Percentiles rank a stretch among this genome's conserved stretches.
Conservation (phyloP, 495 filamentous ascomycete genomes). For the Clavariopsis aquatica region DNA sequence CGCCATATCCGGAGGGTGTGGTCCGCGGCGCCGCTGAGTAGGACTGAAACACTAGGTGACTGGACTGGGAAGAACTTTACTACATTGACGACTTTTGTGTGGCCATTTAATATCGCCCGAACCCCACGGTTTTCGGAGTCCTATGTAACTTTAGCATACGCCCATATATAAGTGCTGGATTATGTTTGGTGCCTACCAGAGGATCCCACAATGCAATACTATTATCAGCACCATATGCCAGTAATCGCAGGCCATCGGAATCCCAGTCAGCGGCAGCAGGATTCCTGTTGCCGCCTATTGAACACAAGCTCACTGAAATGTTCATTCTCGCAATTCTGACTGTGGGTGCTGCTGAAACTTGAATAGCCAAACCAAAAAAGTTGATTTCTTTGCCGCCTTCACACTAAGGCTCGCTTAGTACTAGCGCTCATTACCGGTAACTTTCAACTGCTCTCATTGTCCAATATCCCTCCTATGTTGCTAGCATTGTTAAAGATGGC, state of each 20-base stretch:
- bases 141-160: conserved; percentile 39
- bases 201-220: conserved; percentile 91
- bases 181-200: conserved; percentile 55
- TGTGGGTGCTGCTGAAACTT: neutral
- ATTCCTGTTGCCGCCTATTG: conserved; percentile 86
- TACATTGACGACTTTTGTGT: conserved; percentile 78
- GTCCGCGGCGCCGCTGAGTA: conserved; percentile 83
- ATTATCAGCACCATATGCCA: conserved; percentile 87
- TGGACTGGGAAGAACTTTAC: conserved; percentile 72
- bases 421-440: conserved; percentile 16
- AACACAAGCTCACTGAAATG: conserved; percentile 60
- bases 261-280: conserved; percentile 91
- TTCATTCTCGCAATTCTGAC: conserved; percentile 16
- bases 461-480: neutral
- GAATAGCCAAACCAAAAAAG: neutral
- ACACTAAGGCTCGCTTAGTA: conserved; percentile 30
- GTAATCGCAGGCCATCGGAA: conserved; percentile 58
- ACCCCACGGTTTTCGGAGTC: conserved; percentile 60
- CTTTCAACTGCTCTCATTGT: too few relatives aligned
- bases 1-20: conserved; percentile 74
- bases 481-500: conserved; percentile 18
- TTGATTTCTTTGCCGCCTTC: conserved; percentile 10
- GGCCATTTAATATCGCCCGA: conserved; percentile 70
- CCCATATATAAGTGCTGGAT: neutral
- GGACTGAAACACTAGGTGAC: conserved; percentile 51